Base-by-base conservation (phyloP, 345 rosid genomes). In the Psidium friedrichsthalianum region DNA sequence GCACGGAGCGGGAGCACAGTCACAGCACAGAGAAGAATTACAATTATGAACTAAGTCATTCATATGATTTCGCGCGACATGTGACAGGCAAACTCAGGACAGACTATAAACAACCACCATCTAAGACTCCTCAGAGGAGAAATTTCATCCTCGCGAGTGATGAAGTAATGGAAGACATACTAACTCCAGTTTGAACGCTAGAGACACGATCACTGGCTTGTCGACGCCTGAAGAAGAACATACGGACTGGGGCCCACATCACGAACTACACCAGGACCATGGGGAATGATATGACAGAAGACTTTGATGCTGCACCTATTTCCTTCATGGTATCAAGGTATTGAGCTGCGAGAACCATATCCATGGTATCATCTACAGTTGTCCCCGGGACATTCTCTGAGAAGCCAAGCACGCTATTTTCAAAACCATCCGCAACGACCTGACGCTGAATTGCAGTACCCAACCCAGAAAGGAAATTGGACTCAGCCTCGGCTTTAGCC, bases 251-350 rank as follows among this genome's bases (percentile, higher is more conserved):
- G 32, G 29, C 86, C 82, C 12, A 87, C 86, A 40, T 87, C 88
- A 29, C 84, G 84, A 24, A 81, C 16, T 52, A 84, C 88, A 12
- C 88, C 88, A 32, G 88, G 86, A 6, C 88, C 88, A 14, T 87
- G 85, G 24, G 86, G 88, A 82, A 84, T 85, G 85, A 82, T 58
- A 85, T 82, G 7, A 84, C 82, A 0, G 82, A 82, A 51, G 88
- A 84, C 42, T 87, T 87, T 8, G 88, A 87, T 20, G 85, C 10
- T 14, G 88, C 84, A 51, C 84, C 86, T 3, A 87, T 87, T 58
- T 87, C 88, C 84, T 87, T 87, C 84, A 81, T 78, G 82, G 88
- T 85, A 29, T 87, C 88, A 14, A 87, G 84, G 74, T 87, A 84
- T 56, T 85, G 86, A 8, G 84, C 58, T 40, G 58, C 69, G 47